Conservation (phyloP, 768 basidiomycete species). For the Lentinula guzmanii region DNA sequence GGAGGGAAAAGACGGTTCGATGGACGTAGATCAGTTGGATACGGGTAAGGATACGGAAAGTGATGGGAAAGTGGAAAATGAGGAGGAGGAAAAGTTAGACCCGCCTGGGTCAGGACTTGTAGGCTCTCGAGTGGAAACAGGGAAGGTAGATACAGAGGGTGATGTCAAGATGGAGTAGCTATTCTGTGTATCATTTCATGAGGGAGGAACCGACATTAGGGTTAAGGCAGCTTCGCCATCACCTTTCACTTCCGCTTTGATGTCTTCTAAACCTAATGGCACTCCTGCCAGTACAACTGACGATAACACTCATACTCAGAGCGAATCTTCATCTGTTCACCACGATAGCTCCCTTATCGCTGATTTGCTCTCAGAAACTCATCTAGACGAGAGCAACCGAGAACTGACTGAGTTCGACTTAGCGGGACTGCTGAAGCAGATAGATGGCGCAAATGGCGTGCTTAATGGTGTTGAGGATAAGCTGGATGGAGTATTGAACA, state of each 20-base stretch:
- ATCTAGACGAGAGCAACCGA: neutral
- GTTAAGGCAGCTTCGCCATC: too few relatives aligned
- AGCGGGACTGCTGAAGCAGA: conserved; percentile 1
- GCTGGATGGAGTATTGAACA: neutral
- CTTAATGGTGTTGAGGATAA: conserved; percentile 4
- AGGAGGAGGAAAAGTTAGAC: neutral
- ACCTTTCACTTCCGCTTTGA: neutral
- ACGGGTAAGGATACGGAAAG: neutral
- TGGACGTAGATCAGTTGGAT: conserved; percentile 9
- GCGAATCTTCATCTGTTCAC: neutral
- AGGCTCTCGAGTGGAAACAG: neutral
- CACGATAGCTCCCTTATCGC: neutral
- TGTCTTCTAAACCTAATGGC: neutral
- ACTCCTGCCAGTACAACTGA: neutral
- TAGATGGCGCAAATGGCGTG: conserved; percentile 1
- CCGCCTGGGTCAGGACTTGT: neutral
- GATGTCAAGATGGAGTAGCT: neutral
- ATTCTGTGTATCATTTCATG: too few relatives aligned
- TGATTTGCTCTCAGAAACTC: neutral
- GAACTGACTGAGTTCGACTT: neutral
- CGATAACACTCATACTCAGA: neutral
- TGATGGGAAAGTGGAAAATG: neutral
- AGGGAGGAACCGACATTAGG: too few relatives aligned
- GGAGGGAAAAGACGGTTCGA: conserved; percentile 18
- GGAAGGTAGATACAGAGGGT: neutral